Conservation (phyloP, 495 filamentous ascomycete genomes). For the Xylaria flabelliformis region DNA sequence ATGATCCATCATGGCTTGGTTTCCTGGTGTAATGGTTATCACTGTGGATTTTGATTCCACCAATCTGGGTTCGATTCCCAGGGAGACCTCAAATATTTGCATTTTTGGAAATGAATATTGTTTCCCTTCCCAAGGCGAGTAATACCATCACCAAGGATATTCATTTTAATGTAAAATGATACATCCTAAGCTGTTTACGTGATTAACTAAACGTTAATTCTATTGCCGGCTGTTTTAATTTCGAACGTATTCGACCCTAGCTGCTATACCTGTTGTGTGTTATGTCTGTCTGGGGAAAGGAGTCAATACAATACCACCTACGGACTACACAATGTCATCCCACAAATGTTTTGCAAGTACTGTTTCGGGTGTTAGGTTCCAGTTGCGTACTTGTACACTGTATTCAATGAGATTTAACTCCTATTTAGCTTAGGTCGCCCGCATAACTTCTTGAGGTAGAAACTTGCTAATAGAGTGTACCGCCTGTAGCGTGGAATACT, state of each 20-base stretch:
- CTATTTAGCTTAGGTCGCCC: neutral
- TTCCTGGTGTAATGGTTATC: constrained; percentile 32
- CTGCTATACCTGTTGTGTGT: too few relatives aligned
- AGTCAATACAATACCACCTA: too few relatives aligned
- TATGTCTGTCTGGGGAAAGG: too few relatives aligned
- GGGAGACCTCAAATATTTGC: constrained; percentile 10
- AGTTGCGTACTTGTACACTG: neutral
- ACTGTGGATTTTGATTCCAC: constrained; percentile 30
- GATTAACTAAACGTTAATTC: neutral
- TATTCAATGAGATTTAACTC: neutral
- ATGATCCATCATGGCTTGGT: constrained; percentile 2
- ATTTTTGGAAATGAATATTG: too few relatives aligned
- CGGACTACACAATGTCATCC: too few relatives aligned
- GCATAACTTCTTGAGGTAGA: neutral
- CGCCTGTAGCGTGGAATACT: neutral
- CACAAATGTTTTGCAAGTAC: neutral
- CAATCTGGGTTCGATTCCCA: constrained; percentile 31
- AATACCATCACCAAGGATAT: too few relatives aligned
- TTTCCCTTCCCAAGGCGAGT: too few relatives aligned
- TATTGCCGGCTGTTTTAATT: too few relatives aligned
- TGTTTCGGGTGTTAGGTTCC: neutral
- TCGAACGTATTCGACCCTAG: too few relatives aligned
- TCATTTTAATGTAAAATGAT: neutral
- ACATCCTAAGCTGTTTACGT: neutral
- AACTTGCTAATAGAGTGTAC: neutral